These are phyloP conservation scores for Aureobasidium sp. DNA, from an alignment of 2,329 filamentous ascomycete genomes.

Conservation along the genomic window DNA sequence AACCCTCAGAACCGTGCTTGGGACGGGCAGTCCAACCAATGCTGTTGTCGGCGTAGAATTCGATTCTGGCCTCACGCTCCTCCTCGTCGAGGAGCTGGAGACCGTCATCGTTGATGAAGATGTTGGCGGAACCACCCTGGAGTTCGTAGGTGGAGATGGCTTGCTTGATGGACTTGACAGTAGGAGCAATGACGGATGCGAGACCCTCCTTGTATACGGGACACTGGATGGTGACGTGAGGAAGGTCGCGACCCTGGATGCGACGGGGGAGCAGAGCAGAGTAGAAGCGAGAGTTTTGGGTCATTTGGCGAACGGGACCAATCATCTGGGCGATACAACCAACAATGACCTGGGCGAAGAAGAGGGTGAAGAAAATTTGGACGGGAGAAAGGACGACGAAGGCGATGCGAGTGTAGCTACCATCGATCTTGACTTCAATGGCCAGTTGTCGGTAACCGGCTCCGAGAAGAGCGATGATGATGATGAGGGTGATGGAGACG, in stretches of 20 bases:
- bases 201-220: slow-evolving; percentile 85
- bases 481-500: slow-evolving; percentile 56
- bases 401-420: slow-evolving; percentile 53
- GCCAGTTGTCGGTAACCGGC: slow-evolving; percentile 62
- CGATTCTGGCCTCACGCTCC: slow-evolving; percentile 35
- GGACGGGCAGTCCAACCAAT: slow-evolving; percentile 45
- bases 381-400: slow-evolving; percentile 60
- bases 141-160: slow-evolving; percentile 70
- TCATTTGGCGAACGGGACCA: slow-evolving; percentile 65
- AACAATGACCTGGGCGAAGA: slow-evolving; percentile 71
- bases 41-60: slow-evolving; percentile 43
- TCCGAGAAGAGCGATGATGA: slow-evolving; percentile 60
- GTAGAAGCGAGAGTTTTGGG: slow-evolving; percentile 72
- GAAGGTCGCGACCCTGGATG: slow-evolving; percentile 49
- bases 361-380: slow-evolving; percentile 73
- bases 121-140: slow-evolving; percentile 68
- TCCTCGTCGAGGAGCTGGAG: slow-evolving; percentile 55
- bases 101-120: slow-evolving; percentile 67
- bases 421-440: slow-evolving; percentile 59
- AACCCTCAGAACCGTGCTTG: slow-evolving; percentile 43
- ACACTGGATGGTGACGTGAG: slow-evolving; percentile 69
- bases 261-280: slow-evolving; percentile 62
- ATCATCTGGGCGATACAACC: slow-evolving; percentile 68
- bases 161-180: slow-evolving; percentile 67
- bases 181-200: slow-evolving; percentile 64